phyloP scores from a whole-genome alignment of 129 eudicot species.

The Helianthus annuus region HanXRQr2.0-SUNRISE NC_035449.2:116785201-116785700 shows the following conservation, averaged over 20 bases:
- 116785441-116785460: slow-evolving; percentile 21
- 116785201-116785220: slow-evolving; percentile 16
- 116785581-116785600: neutral
- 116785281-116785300: slow-evolving; percentile 1
- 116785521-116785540: slow-evolving; percentile 5
- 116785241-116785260: slow-evolving; percentile 4
- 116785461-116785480: slow-evolving; percentile 14
- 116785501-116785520: slow-evolving; percentile 1
- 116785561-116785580: neutral
- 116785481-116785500: neutral
- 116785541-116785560: neutral
- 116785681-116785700: no score
- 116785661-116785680: no score
- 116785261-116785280: slow-evolving; percentile 14
- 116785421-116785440: slow-evolving; percentile 16
- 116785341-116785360: neutral
- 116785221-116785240: slow-evolving; percentile 1
- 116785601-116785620: no score
- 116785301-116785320: slow-evolving; percentile 6
- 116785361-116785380: slow-evolving; percentile 20
- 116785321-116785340: neutral
- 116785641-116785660: no score
- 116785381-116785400: slow-evolving; percentile 11
- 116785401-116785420: slow-evolving; percentile 14
- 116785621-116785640: no score